Conservation (phyloP, 2,329 filamentous ascomycete genomes). For the Botrytis paeoniae region DNA sequence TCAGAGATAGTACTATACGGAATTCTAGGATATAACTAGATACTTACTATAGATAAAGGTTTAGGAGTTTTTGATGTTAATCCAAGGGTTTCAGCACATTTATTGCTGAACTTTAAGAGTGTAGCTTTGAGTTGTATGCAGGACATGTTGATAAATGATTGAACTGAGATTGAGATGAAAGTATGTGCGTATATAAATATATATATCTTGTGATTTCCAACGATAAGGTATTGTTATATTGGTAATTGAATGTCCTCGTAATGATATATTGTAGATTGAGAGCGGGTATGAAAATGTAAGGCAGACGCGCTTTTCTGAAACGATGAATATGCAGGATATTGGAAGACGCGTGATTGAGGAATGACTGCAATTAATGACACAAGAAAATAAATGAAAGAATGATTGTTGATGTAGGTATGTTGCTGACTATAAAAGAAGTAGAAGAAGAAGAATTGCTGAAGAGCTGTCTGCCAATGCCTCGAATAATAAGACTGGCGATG, state of each 20-base stretch:
- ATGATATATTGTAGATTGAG: background rate
- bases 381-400: background rate
- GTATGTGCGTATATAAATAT: slow-evolving; percentile 14
- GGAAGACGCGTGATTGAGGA: slow-evolving; percentile 24
- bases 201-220: background rate
- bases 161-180: background rate
- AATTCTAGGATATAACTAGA: background rate
- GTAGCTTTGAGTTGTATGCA: slow-evolving; percentile 22
- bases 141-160: slow-evolving; percentile 18
- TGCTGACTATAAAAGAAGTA: slow-evolving; percentile 14
- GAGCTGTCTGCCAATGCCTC: slow-evolving; percentile 19
- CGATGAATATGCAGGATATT: slow-evolving; percentile 13
- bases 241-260: background rate
- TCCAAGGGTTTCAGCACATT: slow-evolving; percentile 25
- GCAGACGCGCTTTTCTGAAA: slow-evolving; percentile 18
- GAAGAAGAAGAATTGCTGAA: slow-evolving; percentile 24
- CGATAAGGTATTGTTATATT: background rate
- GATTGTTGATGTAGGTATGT: background rate
- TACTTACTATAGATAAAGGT: slow-evolving; percentile 25
- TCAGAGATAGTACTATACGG: slow-evolving; percentile 27
- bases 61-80: slow-evolving; percentile 25
- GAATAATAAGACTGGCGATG: slow-evolving; percentile 3
- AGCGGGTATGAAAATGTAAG: background rate
- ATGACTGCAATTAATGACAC: slow-evolving; percentile 15
- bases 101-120: slow-evolving; percentile 22